These are phyloP conservation scores for Torulaspora gathmanii DNA, from an alignment of 805 yeast genomes.

Conservation along the genomic window DNA sequence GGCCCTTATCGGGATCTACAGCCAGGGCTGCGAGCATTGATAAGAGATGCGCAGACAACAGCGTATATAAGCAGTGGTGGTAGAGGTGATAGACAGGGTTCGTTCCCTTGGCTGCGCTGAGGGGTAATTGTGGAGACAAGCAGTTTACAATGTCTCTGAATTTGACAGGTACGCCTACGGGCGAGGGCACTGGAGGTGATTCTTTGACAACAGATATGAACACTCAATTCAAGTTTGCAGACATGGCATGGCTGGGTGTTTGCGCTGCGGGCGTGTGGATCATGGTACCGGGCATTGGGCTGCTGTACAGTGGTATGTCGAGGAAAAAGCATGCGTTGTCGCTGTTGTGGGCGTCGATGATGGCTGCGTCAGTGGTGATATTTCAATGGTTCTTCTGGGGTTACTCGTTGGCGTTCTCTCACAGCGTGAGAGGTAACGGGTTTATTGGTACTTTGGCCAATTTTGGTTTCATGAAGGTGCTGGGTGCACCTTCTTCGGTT, in stretches of 20 bases:
- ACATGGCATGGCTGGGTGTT: slow-evolving; percentile 80
- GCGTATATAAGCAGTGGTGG: too few relatives aligned
- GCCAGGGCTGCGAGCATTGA: too few relatives aligned
- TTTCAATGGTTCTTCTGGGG: slow-evolving; percentile 99
- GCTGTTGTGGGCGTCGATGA: slow-evolving; percentile 86
- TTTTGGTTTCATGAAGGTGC: slow-evolving; percentile 73
- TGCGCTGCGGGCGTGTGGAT: slow-evolving; percentile 85
- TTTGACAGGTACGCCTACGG: slow-evolving; percentile 45
- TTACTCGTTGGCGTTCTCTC: slow-evolving; percentile 80
- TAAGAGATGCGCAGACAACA: too few relatives aligned
- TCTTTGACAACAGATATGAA: slow-evolving; percentile 69
- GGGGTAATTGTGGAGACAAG: not conserved
- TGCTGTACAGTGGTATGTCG: slow-evolving; percentile 86
- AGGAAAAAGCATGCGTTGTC: slow-evolving; percentile 96
- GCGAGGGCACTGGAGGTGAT: slow-evolving; percentile 74
- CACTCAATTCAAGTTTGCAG: slow-evolving; percentile 62
- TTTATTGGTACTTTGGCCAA: slow-evolving; percentile 79
- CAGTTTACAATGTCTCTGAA: slow-evolving; percentile 13
- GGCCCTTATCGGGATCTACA: not conserved
- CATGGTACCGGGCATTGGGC: slow-evolving; percentile 94
- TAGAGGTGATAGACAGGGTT: not conserved
- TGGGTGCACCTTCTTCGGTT: slow-evolving; percentile 73
- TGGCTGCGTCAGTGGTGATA: slow-evolving; percentile 74
- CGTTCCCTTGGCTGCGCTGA: not conserved
- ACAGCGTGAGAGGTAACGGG: slow-evolving; percentile 51